phyloP scores from a whole-genome alignment of 306 rosid species.

The Quercus parvula region DNA sequence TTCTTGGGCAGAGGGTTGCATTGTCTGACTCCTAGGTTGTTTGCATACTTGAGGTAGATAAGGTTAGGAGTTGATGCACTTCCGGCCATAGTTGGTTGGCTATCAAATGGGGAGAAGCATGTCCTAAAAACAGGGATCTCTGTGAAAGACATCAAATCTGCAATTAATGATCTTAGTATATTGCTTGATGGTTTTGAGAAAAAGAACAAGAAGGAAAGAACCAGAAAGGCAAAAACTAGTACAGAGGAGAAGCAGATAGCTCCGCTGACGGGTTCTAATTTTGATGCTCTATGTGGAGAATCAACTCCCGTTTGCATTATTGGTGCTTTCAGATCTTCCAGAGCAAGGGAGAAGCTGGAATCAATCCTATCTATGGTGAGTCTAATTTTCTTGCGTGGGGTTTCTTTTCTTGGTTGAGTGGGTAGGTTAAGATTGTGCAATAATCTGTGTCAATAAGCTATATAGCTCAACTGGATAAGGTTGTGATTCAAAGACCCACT shows the following conservation, averaged over 20 bases:
- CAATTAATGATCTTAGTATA: too few relatives aligned
- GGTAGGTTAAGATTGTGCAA: background rate
- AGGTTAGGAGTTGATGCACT: too few relatives aligned
- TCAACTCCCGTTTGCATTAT: constrained; percentile 75
- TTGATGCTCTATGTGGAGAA: constrained; percentile 64
- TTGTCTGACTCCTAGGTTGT: too few relatives aligned
- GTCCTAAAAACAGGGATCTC: too few relatives aligned
- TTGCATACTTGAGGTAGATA: too few relatives aligned
- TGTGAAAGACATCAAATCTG: too few relatives aligned
- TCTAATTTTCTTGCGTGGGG: background rate
- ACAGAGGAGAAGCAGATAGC: constrained; percentile 45
- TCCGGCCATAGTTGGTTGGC: too few relatives aligned
- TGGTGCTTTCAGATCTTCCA: constrained; percentile 75
- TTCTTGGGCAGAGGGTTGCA: too few relatives aligned
- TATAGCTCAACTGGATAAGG: too few relatives aligned
- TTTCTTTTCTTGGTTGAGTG: background rate
- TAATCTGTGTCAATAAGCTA: too few relatives aligned
- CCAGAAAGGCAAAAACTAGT: constrained; percentile 42
- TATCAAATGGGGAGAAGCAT: too few relatives aligned
- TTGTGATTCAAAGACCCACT: too few relatives aligned
- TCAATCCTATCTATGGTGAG: constrained; percentile 56
- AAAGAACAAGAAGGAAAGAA: constrained; percentile 46
- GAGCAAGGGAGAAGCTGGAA: constrained; percentile 58
- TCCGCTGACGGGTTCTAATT: constrained; percentile 51
- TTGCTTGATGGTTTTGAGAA: constrained; percentile 58